Conservation (phyloP, 805 yeast genomes). For the Candida verbasci region DNA sequence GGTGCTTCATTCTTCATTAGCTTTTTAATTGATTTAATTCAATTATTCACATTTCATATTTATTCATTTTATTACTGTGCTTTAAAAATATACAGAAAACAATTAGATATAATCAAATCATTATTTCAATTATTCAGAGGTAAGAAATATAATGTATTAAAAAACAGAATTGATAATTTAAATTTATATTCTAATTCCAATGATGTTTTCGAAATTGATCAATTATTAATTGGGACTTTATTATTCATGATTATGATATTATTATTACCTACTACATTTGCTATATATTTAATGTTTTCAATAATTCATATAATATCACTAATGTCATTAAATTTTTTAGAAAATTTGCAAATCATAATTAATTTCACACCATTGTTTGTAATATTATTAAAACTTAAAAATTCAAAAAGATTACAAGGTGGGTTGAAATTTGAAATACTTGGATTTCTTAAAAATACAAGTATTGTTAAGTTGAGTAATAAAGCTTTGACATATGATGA, state of each 20-base stretch:
- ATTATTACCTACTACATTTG: slow-evolving; percentile 80
- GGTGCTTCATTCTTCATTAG: slow-evolving; percentile 75
- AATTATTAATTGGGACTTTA: slow-evolving; percentile 81
- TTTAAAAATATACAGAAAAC: slow-evolving; percentile 75
- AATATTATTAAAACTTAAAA: slow-evolving; percentile 71
- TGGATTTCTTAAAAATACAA: slow-evolving; percentile 12
- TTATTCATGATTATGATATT: slow-evolving; percentile 76
- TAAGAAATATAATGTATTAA: slow-evolving; percentile 74
- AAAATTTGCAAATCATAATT: slow-evolving; percentile 55
- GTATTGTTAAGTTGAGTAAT: slow-evolving; percentile 29
- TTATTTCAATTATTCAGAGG: slow-evolving; percentile 86
- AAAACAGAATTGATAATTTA: slow-evolving; percentile 82
- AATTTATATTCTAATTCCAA: slow-evolving; percentile 33
- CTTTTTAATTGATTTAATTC: slow-evolving; percentile 57
- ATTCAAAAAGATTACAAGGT: slow-evolving; percentile 60
- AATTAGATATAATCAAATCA: slow-evolving; percentile 61
- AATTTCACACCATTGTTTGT: slow-evolving; percentile 90
- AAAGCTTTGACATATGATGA: slow-evolving; percentile 34
- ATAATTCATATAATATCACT: slow-evolving; percentile 51
- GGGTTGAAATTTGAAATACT: slow-evolving; percentile 38
- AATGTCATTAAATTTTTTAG: slow-evolving; percentile 46
- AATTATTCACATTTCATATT: slow-evolving; percentile 65
- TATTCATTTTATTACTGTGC: slow-evolving; percentile 74
- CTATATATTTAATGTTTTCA: slow-evolving; percentile 77
- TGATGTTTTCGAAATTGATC: slow-evolving; percentile 68